Base-by-base conservation (phyloP, 257 asterid species). In the Echium plantagineum region DNA sequence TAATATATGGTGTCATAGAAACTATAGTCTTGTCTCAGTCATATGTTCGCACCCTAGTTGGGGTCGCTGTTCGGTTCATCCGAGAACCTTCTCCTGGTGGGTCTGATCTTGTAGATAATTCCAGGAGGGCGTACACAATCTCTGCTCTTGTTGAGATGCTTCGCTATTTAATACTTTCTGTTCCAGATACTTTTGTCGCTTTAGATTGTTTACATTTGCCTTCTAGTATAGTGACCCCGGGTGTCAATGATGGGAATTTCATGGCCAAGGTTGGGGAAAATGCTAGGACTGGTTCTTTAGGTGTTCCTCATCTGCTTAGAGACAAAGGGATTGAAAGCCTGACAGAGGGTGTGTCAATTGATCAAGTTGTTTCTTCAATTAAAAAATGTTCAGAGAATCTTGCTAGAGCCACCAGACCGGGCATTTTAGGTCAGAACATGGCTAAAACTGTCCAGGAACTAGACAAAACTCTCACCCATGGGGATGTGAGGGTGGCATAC, bases 131-230 rank as follows among this genome's bases (percentile, higher is more conserved):
- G 21, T 94, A 94, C 69, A 86, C 96, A 8, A 82, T 72, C 52
- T 80, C 96, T 57, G 97, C 99, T 78, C 94, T 94, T 75, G 86
- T 81, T 71, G 99, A 94, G 86, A 86, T 89, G 97, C 88, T 94
- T 73, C 96, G 95, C 52, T 94, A 89, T 76, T 75, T 94, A 66
- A 78, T 94, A 73, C 78, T 86, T 67, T 82, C 94, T 58, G 97
- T 89, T 48, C 99, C 99, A 46, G 97, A 94, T 78, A 85, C 97
- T 58, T 89, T 94, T 77, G 95, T 94, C 64, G 95, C 94, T 62
- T 75, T 89, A 78, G 95, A 94, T 69, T 86, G 89, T 81, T 86
- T 94, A 71, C 97, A 94, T 66, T 66, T 88, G 81, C 97, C 96
- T 18, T 65, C 59, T 17, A 78, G 80, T 72, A 90, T 89, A 69